A percentile compares a stretch with the other conserved stretches of the same genome.
These are phyloP conservation scores for Podospora australis DNA, from an alignment of 495 filamentous ascomycete species.

Conservation along the genomic window DNA sequence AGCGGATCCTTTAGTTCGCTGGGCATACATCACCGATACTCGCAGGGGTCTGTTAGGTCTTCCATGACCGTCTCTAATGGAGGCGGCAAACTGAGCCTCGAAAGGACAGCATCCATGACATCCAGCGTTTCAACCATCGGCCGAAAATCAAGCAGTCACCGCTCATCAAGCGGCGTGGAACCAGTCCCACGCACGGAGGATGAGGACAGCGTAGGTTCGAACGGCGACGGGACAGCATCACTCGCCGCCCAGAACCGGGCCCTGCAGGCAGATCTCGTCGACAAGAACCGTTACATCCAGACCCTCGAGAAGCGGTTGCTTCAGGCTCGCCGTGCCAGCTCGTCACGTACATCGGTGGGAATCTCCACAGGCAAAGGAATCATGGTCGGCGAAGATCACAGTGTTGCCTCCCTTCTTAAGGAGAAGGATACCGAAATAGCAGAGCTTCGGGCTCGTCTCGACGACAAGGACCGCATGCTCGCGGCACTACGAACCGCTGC, in stretches of 20 bases:
- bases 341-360: conserved; percentile 72
- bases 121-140: conserved; percentile 56
- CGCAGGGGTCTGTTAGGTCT: conserved; percentile 58
- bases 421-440: conserved; percentile 94
- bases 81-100: conserved; percentile 48
- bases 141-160: conserved; percentile 36
- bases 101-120: conserved; percentile 59
- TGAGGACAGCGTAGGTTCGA: conserved; percentile 71
- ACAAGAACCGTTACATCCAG: conserved; percentile 94
- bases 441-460: conserved; percentile 79
- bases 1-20: conserved; percentile 66
- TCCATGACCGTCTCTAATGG: conserved; percentile 65
- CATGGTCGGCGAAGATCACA: conserved; percentile 61
- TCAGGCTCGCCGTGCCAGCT: conserved; percentile 86
- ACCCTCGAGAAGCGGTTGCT: conserved; percentile 88
- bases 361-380: conserved; percentile 53
- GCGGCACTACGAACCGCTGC: conserved; percentile 79
- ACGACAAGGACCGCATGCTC: conserved; percentile 95
- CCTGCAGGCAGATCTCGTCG: conserved; percentile 83
- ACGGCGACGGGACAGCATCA: conserved; percentile 79
- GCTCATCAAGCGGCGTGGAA: conserved; percentile 36
- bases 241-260: conserved; percentile 75
- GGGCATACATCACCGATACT: conserved; percentile 58
- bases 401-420: conserved; percentile 58
- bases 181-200: conserved; percentile 46